These are phyloP conservation scores for Phytophthora boehmeriae DNA, from an alignment of 352 stramenopile genomes.

Conservation along the genomic window DNA sequence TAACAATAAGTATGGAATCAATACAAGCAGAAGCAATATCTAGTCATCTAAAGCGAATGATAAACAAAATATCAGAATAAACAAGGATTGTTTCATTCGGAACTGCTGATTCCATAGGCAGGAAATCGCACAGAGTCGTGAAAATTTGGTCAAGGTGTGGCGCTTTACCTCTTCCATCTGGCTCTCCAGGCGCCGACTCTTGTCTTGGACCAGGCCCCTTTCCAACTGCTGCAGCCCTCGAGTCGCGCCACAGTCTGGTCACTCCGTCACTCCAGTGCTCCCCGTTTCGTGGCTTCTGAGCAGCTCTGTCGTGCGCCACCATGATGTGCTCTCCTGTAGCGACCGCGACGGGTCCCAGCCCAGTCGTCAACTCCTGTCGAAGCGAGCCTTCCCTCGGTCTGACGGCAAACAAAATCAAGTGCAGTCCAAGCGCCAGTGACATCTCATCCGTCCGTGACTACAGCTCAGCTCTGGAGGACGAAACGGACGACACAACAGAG, in stretches of 20 bases:
- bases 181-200: not conserved
- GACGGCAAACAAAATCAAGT: constrained; percentile 7
- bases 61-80: no score
- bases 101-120: no score
- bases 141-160: not conserved
- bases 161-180: not conserved
- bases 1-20: no score
- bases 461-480: constrained; percentile 19
- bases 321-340: constrained; percentile 11
- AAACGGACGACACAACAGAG: constrained; percentile 15
- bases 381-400: constrained; percentile 4
- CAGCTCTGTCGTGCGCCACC: constrained; percentile 14
- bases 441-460: constrained; percentile 17
- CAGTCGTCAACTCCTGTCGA: not conserved
- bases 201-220: not conserved
- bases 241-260: not conserved
- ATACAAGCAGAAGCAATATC: no score
- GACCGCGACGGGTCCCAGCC: not conserved
- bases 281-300: constrained; percentile 19
- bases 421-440: constrained; percentile 20
- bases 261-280: constrained; percentile 12
- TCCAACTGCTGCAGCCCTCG: not conserved
- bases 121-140: not conserved
- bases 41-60: no score
- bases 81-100: no score